A percentile compares a stretch with the other conserved stretches of the same genome.
Evolutionary conservation across 2,329 filamentous ascomycete genomes (phyloP).

Genomic region (Didymella lethalis): DNA sequence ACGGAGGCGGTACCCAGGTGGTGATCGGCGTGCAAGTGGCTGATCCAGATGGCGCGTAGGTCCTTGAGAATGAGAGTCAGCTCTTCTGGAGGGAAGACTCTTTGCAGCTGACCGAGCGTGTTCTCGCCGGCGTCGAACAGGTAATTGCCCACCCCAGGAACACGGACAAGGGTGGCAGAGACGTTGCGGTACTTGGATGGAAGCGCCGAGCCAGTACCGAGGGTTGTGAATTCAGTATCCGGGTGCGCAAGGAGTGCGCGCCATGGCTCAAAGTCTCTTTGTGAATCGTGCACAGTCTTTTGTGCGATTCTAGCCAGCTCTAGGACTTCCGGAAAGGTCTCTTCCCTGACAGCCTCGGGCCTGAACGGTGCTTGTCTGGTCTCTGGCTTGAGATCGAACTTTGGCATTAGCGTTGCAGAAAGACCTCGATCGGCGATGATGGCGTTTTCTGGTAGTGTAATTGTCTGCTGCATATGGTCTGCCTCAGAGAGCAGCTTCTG

Average conservation of each 20-base stretch:
- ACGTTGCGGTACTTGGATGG: conserved; percentile 97
- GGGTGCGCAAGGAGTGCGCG: conserved; percentile 73
- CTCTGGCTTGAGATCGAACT: conserved; percentile 48
- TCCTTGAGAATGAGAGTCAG: conserved; percentile 76
- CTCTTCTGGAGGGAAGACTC: conserved; percentile 72
- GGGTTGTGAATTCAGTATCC: conserved; percentile 82
- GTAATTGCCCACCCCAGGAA: conserved; percentile 87
- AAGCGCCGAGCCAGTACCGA: conserved; percentile 89
- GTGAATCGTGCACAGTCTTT: conserved; percentile 45
- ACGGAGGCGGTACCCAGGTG: conserved; percentile 85
- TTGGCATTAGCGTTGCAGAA: conserved; percentile 57
- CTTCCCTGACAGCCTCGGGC: conserved; percentile 53
- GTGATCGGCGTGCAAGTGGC: conserved; percentile 95
- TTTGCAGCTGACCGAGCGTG: conserved; percentile 84
- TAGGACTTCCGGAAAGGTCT: conserved; percentile 59
- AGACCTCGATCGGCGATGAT: conserved; percentile 53
- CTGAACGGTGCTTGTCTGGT: conserved; percentile 53
- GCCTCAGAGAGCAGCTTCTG: conserved; percentile 9
- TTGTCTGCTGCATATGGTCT: conserved; percentile 34
- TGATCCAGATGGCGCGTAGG: conserved; percentile 87
- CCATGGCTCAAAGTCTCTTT: conserved; percentile 60
- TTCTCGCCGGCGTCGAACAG: conserved; percentile 92
- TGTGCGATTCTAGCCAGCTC: conserved; percentile 59
- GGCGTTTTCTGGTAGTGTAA: conserved; percentile 30
- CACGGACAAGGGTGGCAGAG: conserved; percentile 82